Percentiles rank a stretch among this genome's conserved stretches.
phyloP scores from a whole-genome alignment of 1,284 basidiomycete genomes.

The Microbotryum intermedium region DNA sequence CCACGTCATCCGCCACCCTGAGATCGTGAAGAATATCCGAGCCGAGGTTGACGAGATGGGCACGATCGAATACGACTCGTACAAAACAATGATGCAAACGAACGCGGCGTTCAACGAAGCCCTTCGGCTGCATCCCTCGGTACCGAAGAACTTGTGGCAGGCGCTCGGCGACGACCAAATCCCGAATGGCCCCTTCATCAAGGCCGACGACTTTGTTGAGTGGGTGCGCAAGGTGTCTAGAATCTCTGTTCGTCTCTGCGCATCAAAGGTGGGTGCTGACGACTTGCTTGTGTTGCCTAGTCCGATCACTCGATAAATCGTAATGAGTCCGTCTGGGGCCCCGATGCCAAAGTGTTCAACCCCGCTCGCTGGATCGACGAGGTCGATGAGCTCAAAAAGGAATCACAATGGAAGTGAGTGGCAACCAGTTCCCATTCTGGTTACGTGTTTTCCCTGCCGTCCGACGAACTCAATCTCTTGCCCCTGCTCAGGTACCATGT shows the following conservation, averaged over 20 bases:
- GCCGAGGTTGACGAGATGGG: constrained; percentile 10
- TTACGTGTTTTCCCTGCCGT: too few species aligned
- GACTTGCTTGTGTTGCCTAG: not conserved
- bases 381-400: constrained; percentile 16
- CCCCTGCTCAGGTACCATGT: too few species aligned
- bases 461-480: too few species aligned
- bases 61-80: constrained; percentile 15
- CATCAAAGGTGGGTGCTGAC: not conserved
- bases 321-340: constrained; percentile 24
- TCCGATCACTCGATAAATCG: constrained; percentile 25
- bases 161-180: constrained; percentile 22
- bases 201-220: constrained; percentile 24
- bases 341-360: constrained; percentile 25
- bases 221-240: not conserved
- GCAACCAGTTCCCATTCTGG: constrained; percentile 1
- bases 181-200: constrained; percentile 25
- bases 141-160: constrained; percentile 18
- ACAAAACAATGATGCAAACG: constrained; percentile 8
- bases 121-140: constrained; percentile 8
- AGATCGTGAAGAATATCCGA: not conserved
- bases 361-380: constrained; percentile 30
- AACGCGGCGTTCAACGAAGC: constrained; percentile 24
- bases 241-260: not conserved
- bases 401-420: constrained; percentile 18
- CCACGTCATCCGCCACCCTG: not conserved